Evolutionary conservation across 768 basidiomycete species (phyloP).

Genomic region (Lentinula guzmanii): DNA sequence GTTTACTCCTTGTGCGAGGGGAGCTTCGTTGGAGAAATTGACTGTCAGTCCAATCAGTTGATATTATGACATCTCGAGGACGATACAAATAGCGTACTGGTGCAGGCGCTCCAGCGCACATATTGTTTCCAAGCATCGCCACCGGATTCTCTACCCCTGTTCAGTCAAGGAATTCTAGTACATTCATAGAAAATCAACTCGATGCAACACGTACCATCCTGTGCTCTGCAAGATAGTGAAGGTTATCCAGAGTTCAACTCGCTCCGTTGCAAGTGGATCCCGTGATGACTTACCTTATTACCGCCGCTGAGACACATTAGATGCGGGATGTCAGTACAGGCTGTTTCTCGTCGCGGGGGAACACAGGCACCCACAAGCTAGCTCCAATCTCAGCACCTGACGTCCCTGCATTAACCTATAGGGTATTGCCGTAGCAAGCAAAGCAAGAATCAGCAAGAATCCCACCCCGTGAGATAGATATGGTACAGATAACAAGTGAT

Average conservation of each 20-base stretch:
- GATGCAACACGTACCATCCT: slow-evolving; percentile 59
- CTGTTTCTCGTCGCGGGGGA: not conserved
- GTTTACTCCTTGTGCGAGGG: slow-evolving; percentile 88
- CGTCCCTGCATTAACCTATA: slow-evolving; percentile 52
- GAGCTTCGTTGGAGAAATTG: slow-evolving; percentile 87
- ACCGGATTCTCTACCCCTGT: slow-evolving; percentile 91
- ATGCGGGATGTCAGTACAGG: slow-evolving; percentile 7
- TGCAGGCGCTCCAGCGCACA: slow-evolving; percentile 88
- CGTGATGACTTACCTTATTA: slow-evolving; percentile 61
- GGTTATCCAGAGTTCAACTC: not conserved
- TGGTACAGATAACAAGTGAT: slow-evolving; percentile 1
- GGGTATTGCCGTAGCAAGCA: not conserved
- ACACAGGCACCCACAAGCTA: slow-evolving; percentile 19
- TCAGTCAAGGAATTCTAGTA: slow-evolving; percentile 9
- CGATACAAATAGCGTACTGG: slow-evolving; percentile 33
- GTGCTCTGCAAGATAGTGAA: slow-evolving; percentile 49
- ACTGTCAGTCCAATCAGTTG: slow-evolving; percentile 30
- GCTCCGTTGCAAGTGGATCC: not conserved
- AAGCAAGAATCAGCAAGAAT: not conserved
- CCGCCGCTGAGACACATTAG: slow-evolving; percentile 45
- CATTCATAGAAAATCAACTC: not conserved
- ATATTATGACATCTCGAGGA: not conserved
- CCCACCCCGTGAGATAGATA: not conserved
- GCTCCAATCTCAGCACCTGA: slow-evolving; percentile 65
- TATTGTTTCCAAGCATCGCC: slow-evolving; percentile 99